These are phyloP conservation scores for Hyphopichia homilentoma DNA, from an alignment of 805 yeast species.

Conservation along the genomic window DNA sequence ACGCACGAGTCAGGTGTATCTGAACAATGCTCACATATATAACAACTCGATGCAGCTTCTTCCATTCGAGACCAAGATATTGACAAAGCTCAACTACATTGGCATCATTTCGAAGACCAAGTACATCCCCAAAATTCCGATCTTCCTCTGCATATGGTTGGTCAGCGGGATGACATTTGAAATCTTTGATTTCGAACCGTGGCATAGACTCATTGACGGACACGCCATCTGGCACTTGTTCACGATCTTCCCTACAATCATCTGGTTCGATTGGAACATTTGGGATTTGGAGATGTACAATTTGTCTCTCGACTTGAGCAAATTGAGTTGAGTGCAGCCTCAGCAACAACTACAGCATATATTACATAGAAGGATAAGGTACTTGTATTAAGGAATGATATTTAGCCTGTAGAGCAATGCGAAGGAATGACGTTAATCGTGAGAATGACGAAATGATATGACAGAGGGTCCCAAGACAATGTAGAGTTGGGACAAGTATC, in stretches of 20 bases:
- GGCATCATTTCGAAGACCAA: slow-evolving; percentile 20
- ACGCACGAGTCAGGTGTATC: slow-evolving; percentile 12
- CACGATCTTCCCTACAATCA: slow-evolving; percentile 76
- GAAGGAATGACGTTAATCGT: no score
- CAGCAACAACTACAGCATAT: not conserved
- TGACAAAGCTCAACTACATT: slow-evolving; percentile 27
- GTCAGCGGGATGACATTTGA: slow-evolving; percentile 31
- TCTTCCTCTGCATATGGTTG: slow-evolving; percentile 30
- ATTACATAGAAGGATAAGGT: no score
- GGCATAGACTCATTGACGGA: slow-evolving; percentile 53
- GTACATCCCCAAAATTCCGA: slow-evolving; percentile 33
- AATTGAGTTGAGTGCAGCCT: slow-evolving; percentile 1
- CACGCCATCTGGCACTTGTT: slow-evolving; percentile 93
- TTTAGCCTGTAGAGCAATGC: no score
- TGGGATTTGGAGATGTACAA: slow-evolving; percentile 40
- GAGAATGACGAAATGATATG: no score
- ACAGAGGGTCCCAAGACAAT: no score
- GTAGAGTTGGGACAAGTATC: no score
- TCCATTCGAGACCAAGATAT: slow-evolving; percentile 36
- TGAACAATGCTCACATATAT: slow-evolving; percentile 14
- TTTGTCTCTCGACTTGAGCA: slow-evolving; percentile 7
- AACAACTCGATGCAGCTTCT: slow-evolving; percentile 35
- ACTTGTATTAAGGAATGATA: no score
- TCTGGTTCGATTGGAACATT: slow-evolving; percentile 62
- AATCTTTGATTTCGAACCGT: slow-evolving; percentile 33